phyloP scores from a whole-genome alignment of 495 filamentous ascomycete species.

The Podospora comata region DNA sequence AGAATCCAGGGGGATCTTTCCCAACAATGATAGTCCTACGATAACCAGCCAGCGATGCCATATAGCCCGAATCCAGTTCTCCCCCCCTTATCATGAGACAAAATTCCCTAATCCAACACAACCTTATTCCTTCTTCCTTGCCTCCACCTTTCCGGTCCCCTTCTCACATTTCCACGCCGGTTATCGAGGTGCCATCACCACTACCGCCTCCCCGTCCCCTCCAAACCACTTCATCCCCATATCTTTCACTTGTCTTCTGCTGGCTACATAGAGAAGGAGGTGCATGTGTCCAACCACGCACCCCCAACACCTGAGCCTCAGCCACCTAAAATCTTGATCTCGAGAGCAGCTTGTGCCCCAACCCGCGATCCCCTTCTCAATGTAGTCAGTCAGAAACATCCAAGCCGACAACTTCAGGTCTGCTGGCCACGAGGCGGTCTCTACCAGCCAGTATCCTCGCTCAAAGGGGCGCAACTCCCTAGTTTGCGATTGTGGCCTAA shows the following conservation, averaged over 20 bases:
- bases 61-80: no score
- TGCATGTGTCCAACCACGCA: constrained; percentile 60
- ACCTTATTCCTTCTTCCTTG: background rate
- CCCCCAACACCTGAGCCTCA: constrained; percentile 67
- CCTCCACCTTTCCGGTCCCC: background rate
- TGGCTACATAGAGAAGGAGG: constrained; percentile 61
- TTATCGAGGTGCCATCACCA: constrained; percentile 35
- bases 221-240: constrained; percentile 59
- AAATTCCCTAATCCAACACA: background rate
- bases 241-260: constrained; percentile 52
- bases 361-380: constrained; percentile 57
- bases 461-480: constrained; percentile 56
- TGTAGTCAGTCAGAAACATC: constrained; percentile 57
- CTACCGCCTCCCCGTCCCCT: constrained; percentile 47
- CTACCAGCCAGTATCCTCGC: constrained; percentile 66
- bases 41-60: background rate
- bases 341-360: constrained; percentile 60
- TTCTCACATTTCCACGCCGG: no score
- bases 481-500: constrained; percentile 47
- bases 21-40: background rate
- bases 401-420: constrained; percentile 51
- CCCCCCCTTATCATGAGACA: background rate
- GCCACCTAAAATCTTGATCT: constrained; percentile 34
- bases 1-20: background rate
- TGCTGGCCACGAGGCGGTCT: constrained; percentile 45